Evolutionary conservation across 345 rosid genomes (phyloP), one percentile per base, ranked within the genome.

Genomic region (Bruguiera parviflora): DNA sequence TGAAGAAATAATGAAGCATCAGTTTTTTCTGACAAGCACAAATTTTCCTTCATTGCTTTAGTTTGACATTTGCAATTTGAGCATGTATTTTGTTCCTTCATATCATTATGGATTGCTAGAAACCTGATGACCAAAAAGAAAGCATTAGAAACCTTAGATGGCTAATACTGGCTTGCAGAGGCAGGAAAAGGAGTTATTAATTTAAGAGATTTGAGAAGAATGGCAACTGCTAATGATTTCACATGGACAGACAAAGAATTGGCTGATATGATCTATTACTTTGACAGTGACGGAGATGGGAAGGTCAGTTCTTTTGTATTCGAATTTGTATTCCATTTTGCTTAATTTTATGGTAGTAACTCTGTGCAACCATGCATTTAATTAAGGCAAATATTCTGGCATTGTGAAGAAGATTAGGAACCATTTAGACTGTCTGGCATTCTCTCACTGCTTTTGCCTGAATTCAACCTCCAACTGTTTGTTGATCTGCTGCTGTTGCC

Each of bases 241-340:
- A 73, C 64, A 1, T 91, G 96, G 98, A 77, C 88, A 33, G 83
- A 88, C 63, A 77, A 69, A 66, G 97, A 93, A 77, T 77, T 89
- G 70, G 76, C 80, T 56, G 87, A 84, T 83, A 93, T 93, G 98
- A 82, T 93, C 70, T 78, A 61, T 69, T 88, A 74, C 83, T 93
- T 91, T 77, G 97, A 93, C 71, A 49, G 73, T 5, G 80, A 89
- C 63, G 73, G 84, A 20, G 91, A 85, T 78, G 87, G 88, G 66
- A 89, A 88, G 97, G 94, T 93, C 35, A 59, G 76, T 81, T 37
- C 29, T 75, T 61, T 28, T 13, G 49, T 11, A 11, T 43, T 43
- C 19, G 15, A 43, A 13, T 56, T 55, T 21, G 32, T 6, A 24
- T 49, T 37, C 16, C 29, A 10, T 64, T 32, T 53, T 52, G 27